Evolutionary conservation across 805 yeast species (phyloP), one percentile per base, ranked within the genome.

Genomic region (Brettanomyces anomalus): DNA sequence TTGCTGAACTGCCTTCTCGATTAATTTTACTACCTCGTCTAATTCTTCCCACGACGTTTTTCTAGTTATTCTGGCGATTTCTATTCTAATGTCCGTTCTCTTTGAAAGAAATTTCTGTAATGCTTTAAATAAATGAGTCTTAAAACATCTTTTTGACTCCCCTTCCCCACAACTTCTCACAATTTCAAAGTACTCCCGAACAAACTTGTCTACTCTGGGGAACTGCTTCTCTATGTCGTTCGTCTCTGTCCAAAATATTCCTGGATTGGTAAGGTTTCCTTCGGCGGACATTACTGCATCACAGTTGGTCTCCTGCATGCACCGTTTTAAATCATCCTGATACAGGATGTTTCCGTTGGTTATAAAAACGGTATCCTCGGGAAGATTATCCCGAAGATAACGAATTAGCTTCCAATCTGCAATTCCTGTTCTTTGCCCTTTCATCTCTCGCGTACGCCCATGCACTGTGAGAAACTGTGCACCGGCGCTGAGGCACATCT

Each of bases 231-330:
- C 87, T 20, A 52, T 61, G 42, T 81, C 76, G 7, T 69, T 64
- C 2, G 63, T 54, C 37, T 64, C 60, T 2, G 74, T 65, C 81
- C 79, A 75, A 59, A 93, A 90, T 1, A 89, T 78, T 5, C 95
- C 97, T 0, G 99, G 99, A 54, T 93, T 93, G 64, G 81, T 85
- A 31, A 93, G 66, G 56, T 88, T 88, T 1, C 96, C 96, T 61
- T 93, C 99, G 1, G 98, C 98, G 35, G 94, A 81, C 98, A 93
- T 93, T 15, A 93, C 93, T 0, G 88, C 96, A 63, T 93, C 97
- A 49, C 93, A 84, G 1, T 65, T 66, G 4, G 86, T 77, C 7
- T 66, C 72, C 2, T 69, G 70, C 36, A 77, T 58, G 58, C 96
- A 84, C 47, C 93, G 70, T 1, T 70, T 69, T 19, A 90, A 67